Conservation (phyloP, 176 grass and related monocot species). For the Zoysia japonica region DNA sequence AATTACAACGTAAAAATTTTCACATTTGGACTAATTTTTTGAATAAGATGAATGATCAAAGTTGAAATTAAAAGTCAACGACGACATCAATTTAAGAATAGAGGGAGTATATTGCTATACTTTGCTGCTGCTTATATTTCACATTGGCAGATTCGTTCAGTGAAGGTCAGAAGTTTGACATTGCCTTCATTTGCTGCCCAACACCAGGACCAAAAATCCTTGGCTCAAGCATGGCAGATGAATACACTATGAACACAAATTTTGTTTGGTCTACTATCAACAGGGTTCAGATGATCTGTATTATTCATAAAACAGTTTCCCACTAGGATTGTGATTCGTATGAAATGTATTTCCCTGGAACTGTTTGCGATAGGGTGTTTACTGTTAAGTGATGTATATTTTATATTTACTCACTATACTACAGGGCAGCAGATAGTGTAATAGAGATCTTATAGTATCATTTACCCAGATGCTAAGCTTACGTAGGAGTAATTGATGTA, state of each 20-base stretch:
- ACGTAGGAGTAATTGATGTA: not conserved
- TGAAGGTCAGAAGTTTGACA: constrained; percentile 4
- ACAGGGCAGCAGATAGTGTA: constrained; percentile 2
- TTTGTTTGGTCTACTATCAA: constrained; percentile 7
- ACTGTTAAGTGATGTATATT: not conserved
- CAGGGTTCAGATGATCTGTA: not conserved
- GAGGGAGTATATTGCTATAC: not conserved
- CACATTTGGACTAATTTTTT: too few species aligned
- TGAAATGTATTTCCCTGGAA: not conserved
- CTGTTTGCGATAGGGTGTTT: not conserved
- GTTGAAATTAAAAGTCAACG: too few species aligned
- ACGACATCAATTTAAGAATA: too few species aligned
- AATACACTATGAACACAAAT: constrained; percentile 13
- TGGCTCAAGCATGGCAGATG: constrained; percentile 1
- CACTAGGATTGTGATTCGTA: not conserved
- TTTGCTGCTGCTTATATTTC: not conserved
- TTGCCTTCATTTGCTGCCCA: not conserved
- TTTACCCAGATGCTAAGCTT: not conserved
- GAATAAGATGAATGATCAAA: too few species aligned
- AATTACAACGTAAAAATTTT: too few species aligned
- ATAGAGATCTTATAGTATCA: not conserved
- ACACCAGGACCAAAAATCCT: not conserved
- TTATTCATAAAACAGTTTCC: constrained; percentile 6
- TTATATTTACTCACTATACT: constrained; percentile 15
- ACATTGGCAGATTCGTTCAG: constrained; percentile 24